phyloP scores from a whole-genome alignment of 108 stramenopile genomes.

The Discostella stelligeroides region DNA sequence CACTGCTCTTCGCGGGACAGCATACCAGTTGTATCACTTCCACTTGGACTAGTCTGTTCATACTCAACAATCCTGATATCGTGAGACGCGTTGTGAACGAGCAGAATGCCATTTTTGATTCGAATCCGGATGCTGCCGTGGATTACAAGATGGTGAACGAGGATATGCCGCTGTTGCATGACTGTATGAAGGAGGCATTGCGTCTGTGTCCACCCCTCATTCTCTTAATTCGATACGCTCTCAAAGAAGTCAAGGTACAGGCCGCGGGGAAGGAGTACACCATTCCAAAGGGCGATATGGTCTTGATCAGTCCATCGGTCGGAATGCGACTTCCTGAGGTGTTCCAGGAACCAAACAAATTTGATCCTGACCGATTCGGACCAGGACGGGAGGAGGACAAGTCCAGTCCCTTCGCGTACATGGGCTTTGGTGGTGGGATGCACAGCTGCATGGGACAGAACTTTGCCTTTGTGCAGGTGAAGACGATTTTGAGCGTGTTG shows the following conservation, averaged over 20 bases:
- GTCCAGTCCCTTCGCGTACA: conserved; percentile 89
- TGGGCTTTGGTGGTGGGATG: conserved; percentile 98
- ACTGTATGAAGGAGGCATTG: conserved; percentile 96
- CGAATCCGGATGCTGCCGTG: conserved; percentile 36
- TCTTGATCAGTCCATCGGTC: conserved; percentile 91
- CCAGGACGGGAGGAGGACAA: conserved; percentile 95
- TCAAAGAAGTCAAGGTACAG: conserved; percentile 81
- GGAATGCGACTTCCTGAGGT: conserved; percentile 90
- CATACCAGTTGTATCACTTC: conserved; percentile 97
- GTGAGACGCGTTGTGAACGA: conserved; percentile 85
- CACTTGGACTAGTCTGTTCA: conserved; percentile 94
- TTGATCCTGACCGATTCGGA: conserved; percentile 97
- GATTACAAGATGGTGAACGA: conserved; percentile 81
- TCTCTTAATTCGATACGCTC: conserved; percentile 94
- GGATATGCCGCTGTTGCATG: conserved; percentile 88
- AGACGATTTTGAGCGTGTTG: conserved; percentile 95
- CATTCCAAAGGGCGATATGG: conserved; percentile 93
- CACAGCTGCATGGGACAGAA: conserved; percentile 99
- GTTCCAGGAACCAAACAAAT: conserved; percentile 89
- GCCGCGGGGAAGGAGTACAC: conserved; percentile 72
- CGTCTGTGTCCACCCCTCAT: conserved; percentile 98
- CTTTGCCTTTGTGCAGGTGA: conserved; percentile 98
- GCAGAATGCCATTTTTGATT: conserved; percentile 57
- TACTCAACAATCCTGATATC: conserved; percentile 83
- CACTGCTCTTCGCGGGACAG: conserved; percentile 98